Evolutionary conservation across 257 asterid genomes (phyloP).

Genomic region (Prunella vulgaris): DNA sequence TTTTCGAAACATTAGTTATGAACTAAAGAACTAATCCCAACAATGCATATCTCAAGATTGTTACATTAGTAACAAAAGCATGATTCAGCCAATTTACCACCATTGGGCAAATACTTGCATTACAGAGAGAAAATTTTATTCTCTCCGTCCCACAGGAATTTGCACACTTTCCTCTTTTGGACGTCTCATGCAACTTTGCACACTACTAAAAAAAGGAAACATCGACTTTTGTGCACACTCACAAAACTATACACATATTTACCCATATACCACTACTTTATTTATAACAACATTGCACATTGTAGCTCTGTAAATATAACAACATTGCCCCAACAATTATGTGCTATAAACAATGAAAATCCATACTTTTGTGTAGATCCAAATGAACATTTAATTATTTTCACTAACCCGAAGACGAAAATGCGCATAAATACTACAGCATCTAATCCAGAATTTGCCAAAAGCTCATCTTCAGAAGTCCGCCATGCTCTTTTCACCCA

Average conservation of each 20-base stretch:
- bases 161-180: too few relatives aligned
- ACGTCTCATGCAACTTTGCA: too few relatives aligned
- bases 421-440: conserved; percentile 96
- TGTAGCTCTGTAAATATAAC: neutral
- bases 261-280: too few relatives aligned
- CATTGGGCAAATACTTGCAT: too few relatives aligned
- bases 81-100: too few relatives aligned
- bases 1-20: neutral
- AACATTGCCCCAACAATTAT: neutral
- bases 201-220: too few relatives aligned
- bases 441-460: conserved; percentile 72
- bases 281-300: too few relatives aligned
- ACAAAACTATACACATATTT: too few relatives aligned
- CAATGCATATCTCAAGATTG: neutral
- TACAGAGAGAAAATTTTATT: too few relatives aligned
- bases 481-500: conserved; percentile 90
- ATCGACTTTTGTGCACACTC: too few relatives aligned
- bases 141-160: too few relatives aligned
- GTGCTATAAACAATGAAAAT: neutral
- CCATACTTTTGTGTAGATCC: neutral
- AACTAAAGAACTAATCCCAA: neutral
- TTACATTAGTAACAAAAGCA: conserved; percentile 1
- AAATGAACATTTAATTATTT: neutral
- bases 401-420: conserved; percentile 64
- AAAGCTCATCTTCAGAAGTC: conserved; percentile 74